Base-by-base conservation (phyloP, 176 grass and related monocot genomes). In the Oryza brachyantha region DNA sequence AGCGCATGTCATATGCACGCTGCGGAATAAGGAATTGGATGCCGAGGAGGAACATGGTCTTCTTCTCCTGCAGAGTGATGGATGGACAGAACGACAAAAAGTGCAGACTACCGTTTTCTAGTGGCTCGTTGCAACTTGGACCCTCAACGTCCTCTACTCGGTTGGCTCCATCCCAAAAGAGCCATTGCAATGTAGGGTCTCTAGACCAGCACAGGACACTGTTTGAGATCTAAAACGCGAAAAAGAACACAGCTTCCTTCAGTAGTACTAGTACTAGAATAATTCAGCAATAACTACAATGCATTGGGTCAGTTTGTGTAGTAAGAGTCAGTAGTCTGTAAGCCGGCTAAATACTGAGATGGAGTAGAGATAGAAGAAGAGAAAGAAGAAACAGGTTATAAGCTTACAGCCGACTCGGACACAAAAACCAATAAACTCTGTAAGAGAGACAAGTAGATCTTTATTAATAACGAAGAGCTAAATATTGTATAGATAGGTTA, bases 21-120 rank as follows among this genome's bases (percentile, higher is more conserved):
- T 50, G 43, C 36, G 38, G 80, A 79, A 84, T 74, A 46, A 27
- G 80, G 80, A 76, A 81, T 17, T 81, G 29, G 77, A 85, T 84
- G 68, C 72, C 14, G n/a, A n/a, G n/a, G 67, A 13, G 25, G 34
- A 87, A 61, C 64, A 59, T 75, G 63, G 5, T n/a, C n/a, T n/a
- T 27, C 21, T 45, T 21, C 31, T 37, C 7, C 13, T 7, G 46
- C 17, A 22, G 35, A 2, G 16, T 24, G n/a, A n/a, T n/a, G n/a
- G 42, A 67, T 60, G 27, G 4, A 64, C 67, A 16, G 67, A 46
- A 63, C 24, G 66, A 8, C 34, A 29, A 66, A 74, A 82, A 82
- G 32, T 28, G 5, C 72, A 36, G n/a, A n/a, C n/a, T 10, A 0
- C 1, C 64, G 29, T 62, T 59, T 68, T 26, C 57, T 35, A 38